phyloP scores from a whole-genome alignment of 2,329 filamentous ascomycete genomes.

The Colletotrichum limetticola region DNA sequence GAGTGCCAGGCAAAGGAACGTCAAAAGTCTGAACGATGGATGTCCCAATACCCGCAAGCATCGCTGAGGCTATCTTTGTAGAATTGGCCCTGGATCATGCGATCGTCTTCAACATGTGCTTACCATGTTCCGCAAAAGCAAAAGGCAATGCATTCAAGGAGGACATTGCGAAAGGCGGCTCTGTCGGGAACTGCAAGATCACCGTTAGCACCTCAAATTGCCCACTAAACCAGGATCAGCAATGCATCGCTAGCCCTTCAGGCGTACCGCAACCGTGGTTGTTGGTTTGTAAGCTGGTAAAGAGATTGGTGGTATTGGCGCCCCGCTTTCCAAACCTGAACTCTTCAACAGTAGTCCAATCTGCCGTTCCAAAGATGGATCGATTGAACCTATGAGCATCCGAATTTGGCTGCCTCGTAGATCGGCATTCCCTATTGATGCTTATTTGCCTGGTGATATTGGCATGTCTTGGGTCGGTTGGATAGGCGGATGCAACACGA shows the following conservation, averaged over 20 bases:
- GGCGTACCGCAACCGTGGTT: not conserved
- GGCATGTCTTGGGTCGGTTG: not conserved
- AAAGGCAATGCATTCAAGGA: not conserved
- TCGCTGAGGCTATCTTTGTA: not conserved
- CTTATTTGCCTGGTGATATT: not conserved
- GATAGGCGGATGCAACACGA: not conserved
- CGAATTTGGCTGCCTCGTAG: not conserved
- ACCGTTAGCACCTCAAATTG: not conserved
- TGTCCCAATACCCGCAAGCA: not conserved
- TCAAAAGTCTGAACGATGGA: not conserved
- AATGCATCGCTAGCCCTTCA: not conserved
- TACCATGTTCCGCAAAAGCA: not conserved
- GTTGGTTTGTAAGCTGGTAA: not conserved
- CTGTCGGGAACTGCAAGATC: not conserved
- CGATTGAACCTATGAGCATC: slow-evolving; percentile 4
- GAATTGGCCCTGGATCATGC: not conserved
- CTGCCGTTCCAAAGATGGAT: slow-evolving; percentile 17
- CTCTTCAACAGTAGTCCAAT: slow-evolving; percentile 6
- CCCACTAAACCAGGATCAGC: not conserved
- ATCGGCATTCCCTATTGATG: slow-evolving; percentile 11
- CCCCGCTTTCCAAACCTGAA: slow-evolving; percentile 16
- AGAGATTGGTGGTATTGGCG: slow-evolving; percentile 10
- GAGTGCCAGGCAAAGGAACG: not conserved
- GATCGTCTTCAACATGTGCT: not conserved
- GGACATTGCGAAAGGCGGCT: not conserved